Base-by-base conservation (phyloP, 2,329 filamentous ascomycete genomes). In the Sporothrix pallida region DNA sequence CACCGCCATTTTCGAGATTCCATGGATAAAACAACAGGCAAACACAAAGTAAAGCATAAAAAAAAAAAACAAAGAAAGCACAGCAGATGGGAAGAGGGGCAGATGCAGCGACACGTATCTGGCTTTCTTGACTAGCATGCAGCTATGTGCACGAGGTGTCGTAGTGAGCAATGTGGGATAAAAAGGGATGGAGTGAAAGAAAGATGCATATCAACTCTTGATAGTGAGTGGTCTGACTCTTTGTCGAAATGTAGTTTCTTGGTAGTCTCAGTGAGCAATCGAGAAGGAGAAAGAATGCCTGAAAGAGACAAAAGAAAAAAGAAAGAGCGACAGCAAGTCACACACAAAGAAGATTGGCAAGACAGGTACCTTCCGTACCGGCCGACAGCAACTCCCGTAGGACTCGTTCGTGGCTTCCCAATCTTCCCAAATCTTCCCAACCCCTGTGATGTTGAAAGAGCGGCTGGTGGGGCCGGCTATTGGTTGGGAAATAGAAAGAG, bases 401-500 rank as follows among this genome's bases (percentile, higher is more conserved):
- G 65, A 68, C 65, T 68, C 65, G 62, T 65, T 63, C 17, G 58
- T 56, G 46, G n/a, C 50, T 67, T 72, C 50, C 62, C 46, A 52
- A 20, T 23, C 31, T 37, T 37, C 31, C 31, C 31, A 37, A 7
- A 7, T 37, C 44, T 62, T 72, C 48, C 62, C 46, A 52, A 67
- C 67, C 48, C 48, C 46, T 70, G 48, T 20, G 67, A 4, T 56
- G 46, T 12, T 56, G 65, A 12, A 68, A 69, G 62, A 63, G 26
- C 67, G 23, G 44, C 67, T 10, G 17, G 73, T 69, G 73, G 73
- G 70, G 62, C 63, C 70, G 54, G 46, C 70, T 52, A 63, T 63
- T 74, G 70, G 73, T 72, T 74, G 70, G 73, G 73, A 70, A 62
- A 72, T 71, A 56, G 44, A 10, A 60, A 65, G 52, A 26, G 52